Evolutionary conservation across 345 rosid genomes (phyloP), one percentile per base, ranked within the genome.

Genomic region (thale cress (Arabidopsis thaliana)): DNA sequence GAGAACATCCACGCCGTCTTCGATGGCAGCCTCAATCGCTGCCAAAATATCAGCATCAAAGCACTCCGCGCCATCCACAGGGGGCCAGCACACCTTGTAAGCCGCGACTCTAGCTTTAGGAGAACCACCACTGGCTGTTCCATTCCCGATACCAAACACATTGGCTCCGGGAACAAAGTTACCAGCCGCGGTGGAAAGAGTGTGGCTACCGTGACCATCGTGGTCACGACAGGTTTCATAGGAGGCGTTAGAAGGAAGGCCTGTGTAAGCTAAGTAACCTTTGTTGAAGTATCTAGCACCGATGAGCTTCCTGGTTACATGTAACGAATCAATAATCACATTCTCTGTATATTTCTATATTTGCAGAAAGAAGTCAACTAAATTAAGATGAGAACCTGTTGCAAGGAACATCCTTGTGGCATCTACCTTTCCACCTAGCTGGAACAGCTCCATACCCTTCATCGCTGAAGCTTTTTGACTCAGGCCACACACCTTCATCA

Each of bases 81-180:
- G 76, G 0, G 86, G 80, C 87, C 89, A 87, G 44, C 92, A 87
- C 0, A 85, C 85, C 48, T 83, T 87, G 70, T 87, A 89, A 33
- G 95, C 78, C 0, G 92, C 95, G 1, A 85, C 78, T 25, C 88
- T 82, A 0, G 95, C 93, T 13, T 41, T 77, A 1, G 93, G 96
- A 0, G 96, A 81, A 7, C 93, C 96, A 0, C 96, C 96, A 41
- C 84, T 87, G 0, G 88, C 89, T n/a, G 92, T 87, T 7, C 89
- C 92, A 14, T 85, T 79, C 10, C 83, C 89, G 1, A 60, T 2
- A 0, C 89, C 88, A 11, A 82, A 80, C 1, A 81, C 70, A 37
- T 46, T 82, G 8, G 83, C 92, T 25, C 83, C 83, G 1, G 70
- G 52, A 28, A 85, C 92, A 61, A 85, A 84, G 64, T 52, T 83